Evolutionary conservation across 2,329 filamentous ascomycete genomes (phyloP).

Genomic region (Triangularia setosa): DNA sequence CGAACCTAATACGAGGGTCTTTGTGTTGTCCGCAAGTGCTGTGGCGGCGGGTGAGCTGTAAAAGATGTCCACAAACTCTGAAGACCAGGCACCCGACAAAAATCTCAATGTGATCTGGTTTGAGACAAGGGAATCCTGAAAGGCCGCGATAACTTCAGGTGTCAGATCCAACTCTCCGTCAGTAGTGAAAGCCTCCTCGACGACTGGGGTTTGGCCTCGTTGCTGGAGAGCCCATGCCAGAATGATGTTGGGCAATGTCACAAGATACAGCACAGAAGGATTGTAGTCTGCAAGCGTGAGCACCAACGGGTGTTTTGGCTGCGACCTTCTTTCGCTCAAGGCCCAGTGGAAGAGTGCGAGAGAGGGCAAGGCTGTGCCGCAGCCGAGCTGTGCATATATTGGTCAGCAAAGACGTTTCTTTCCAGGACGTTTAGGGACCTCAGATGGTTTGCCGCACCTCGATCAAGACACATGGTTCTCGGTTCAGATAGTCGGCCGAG

Average conservation of each 20-base stretch:
- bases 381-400: slow-evolving; percentile 59
- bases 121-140: slow-evolving; percentile 49
- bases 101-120: slow-evolving; percentile 58
- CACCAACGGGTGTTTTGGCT: slow-evolving; percentile 39
- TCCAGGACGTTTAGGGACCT: background rate
- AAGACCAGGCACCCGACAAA: slow-evolving; percentile 71
- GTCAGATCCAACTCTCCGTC: slow-evolving; percentile 64
- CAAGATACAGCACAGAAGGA: slow-evolving; percentile 68
- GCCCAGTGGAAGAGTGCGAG: slow-evolving; percentile 66
- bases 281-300: slow-evolving; percentile 78
- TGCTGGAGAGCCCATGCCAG: slow-evolving; percentile 60
- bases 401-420: slow-evolving; percentile 25
- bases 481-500: slow-evolving; percentile 31
- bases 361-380: slow-evolving; percentile 71
- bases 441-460: slow-evolving; percentile 43
- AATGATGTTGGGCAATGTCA: slow-evolving; percentile 75
- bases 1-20: slow-evolving; percentile 62
- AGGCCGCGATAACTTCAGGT: slow-evolving; percentile 53
- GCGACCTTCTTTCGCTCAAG: slow-evolving; percentile 25
- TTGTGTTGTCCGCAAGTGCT: slow-evolving; percentile 19
- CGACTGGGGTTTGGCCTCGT: slow-evolving; percentile 34
- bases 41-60: slow-evolving; percentile 31
- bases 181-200: slow-evolving; percentile 44
- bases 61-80: slow-evolving; percentile 59
- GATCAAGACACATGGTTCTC: slow-evolving; percentile 43